Base-by-base conservation (phyloP, 2,329 filamentous ascomycete genomes). In the Colletotrichum falcatum region DNA sequence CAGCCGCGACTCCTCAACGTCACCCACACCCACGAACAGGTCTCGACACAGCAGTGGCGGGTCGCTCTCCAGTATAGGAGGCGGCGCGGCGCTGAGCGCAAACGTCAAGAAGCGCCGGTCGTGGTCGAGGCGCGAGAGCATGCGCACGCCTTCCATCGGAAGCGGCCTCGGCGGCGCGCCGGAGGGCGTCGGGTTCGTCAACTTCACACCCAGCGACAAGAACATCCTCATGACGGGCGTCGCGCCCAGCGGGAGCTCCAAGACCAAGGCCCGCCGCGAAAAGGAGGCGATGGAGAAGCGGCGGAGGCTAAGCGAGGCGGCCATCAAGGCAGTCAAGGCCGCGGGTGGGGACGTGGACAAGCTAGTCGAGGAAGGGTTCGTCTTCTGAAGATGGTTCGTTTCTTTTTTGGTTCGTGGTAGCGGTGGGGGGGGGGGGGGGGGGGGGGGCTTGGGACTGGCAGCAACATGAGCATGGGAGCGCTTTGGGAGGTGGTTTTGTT, bases 211-310 rank as follows among this genome's bases (percentile, higher is more conserved):
- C 0, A 85, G 87, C 60, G 95, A 99, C 79, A 91, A 90, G 76
- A 84, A 87, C 18, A 89, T 92, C 77, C 91, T 99, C 53, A 89
- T 99, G 80, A 94, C 89, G 9, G 95, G 95, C 6, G 96, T 99
- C 16, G 96, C 96, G 55, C 95, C 95, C 0, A 95, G 92, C 74
- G 96, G 96, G 12, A 94, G 91, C 75, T 93, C 90, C 74, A 98
- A 98, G 87, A 98, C 96, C 11, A 98, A 98, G 79, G 94, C 94
- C n/a, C 84, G 94, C 65, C 85, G 96, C 61, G 95, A 98, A 80
- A 92, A 94, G 79, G 95, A 98, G 83, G 94, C 94, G 1, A 85
- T 88, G 63, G 95, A 98, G 77, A 91, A 91, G 81, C 85, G 93
- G 75, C 83, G 91, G 74, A 86, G 88, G 78, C 78, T 95, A 65